Evolutionary conservation across 2,329 filamentous ascomycete species (phyloP).

Genomic region (Cladosporium sp.): DNA sequence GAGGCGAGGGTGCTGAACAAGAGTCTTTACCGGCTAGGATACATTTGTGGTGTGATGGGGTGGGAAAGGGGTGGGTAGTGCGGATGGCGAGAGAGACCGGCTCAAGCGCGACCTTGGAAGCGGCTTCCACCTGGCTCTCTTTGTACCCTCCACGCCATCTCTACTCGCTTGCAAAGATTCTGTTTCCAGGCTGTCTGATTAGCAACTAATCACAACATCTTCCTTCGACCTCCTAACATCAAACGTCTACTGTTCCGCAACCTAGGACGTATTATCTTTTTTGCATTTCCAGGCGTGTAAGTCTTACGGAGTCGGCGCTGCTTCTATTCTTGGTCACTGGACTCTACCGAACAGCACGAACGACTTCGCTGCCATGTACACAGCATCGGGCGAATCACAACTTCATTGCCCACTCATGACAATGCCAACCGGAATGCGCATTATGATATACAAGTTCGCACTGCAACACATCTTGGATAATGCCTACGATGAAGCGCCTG

Average conservation of each 20-base stretch:
- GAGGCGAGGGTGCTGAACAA: neutral
- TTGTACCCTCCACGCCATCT: neutral
- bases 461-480: neutral
- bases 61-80: neutral
- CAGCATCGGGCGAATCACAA: neutral
- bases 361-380: neutral
- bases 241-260: neutral
- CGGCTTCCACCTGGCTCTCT: neutral
- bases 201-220: neutral
- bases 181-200: neutral
- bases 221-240: neutral
- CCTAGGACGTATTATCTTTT: neutral
- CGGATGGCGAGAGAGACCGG: neutral
- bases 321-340: neutral
- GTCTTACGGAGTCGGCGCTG: neutral
- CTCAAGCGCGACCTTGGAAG: neutral
- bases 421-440: neutral
- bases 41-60: neutral
- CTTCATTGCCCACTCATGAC: neutral
- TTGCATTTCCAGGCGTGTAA: neutral
- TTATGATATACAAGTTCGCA: neutral
- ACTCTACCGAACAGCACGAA: neutral
- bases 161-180: no score
- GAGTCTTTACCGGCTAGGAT: neutral
- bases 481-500: neutral